A percentile compares a stretch with the other conserved stretches of the same genome.
phyloP scores from a whole-genome alignment of 495 filamentous ascomycete species.

The Xylaria longipes region DNA sequence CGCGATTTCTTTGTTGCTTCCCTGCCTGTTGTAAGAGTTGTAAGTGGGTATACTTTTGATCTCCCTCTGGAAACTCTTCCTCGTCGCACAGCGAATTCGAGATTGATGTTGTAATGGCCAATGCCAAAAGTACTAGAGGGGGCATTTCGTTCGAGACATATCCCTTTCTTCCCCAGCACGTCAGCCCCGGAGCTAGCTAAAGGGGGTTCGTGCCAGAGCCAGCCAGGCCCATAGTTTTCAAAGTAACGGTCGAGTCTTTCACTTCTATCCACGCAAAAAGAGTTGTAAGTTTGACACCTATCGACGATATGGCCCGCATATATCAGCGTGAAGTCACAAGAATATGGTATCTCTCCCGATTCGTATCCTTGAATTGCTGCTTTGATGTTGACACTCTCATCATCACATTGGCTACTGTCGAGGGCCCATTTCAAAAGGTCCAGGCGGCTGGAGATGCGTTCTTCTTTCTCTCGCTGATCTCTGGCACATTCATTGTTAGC shows the following conservation, averaged over 20 bases:
- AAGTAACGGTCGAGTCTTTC: constrained; percentile 50
- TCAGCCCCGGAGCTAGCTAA: constrained; percentile 33
- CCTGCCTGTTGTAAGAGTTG: neutral
- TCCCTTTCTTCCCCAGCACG: constrained; percentile 39
- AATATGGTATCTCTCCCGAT: constrained; percentile 48
- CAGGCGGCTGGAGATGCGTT: constrained; percentile 42
- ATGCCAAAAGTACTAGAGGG: neutral
- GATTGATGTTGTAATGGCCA: constrained; percentile 24
- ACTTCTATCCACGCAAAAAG: constrained; percentile 46
- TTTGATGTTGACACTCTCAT: constrained; percentile 51
- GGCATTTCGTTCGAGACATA: constrained; percentile 28
- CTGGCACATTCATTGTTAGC: constrained; percentile 29
- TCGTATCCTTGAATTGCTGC: constrained; percentile 53
- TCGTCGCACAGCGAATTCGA: constrained; percentile 27
- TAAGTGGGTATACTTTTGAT: neutral
- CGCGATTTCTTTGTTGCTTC: neutral
- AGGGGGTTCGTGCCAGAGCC: constrained; percentile 60
- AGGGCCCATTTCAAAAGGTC: constrained; percentile 41
- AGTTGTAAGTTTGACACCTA: constrained; percentile 42
- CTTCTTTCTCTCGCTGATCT: constrained; percentile 33
- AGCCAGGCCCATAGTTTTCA: constrained; percentile 47
- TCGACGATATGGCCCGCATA: constrained; percentile 56
- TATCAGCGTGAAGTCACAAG: constrained; percentile 49
- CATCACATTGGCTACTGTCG: constrained; percentile 42
- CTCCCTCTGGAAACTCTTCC: constrained; percentile 15